Percentiles rank a stretch among this genome's conserved stretches.
phyloP scores from a whole-genome alignment of 441 rosid genomes.

The Pelargonium citronellum region DNA sequence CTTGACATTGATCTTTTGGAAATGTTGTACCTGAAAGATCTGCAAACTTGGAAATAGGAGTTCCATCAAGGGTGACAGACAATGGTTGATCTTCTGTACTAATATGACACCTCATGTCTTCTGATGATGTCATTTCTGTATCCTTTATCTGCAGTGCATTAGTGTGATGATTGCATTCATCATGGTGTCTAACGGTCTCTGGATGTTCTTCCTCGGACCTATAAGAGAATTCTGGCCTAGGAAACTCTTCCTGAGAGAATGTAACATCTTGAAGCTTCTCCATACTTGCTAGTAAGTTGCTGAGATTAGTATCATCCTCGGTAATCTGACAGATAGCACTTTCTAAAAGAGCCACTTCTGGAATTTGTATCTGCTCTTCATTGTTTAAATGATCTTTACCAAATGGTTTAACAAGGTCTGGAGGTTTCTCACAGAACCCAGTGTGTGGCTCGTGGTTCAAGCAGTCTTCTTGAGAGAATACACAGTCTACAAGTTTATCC shows the following conservation, averaged over 20 bases:
- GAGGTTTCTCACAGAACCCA: background rate
- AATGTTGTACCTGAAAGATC: conserved; percentile 38
- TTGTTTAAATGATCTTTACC: too few species aligned
- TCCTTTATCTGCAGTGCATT: conserved; percentile 20
- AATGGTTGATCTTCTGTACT: conserved; percentile 26
- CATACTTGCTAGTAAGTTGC: conserved; percentile 27
- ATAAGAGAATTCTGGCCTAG: conserved; percentile 17
- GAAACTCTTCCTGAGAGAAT: conserved; percentile 23
- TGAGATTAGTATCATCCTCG: conserved; percentile 21
- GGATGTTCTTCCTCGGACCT: conserved; percentile 19
- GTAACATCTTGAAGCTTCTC: conserved; percentile 40
- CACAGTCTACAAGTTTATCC: conserved; percentile 18
- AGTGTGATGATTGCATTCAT: conserved; percentile 24
- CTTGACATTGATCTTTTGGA: background rate
- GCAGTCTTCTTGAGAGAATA: conserved; percentile 2
- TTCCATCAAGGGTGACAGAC: conserved; percentile 32
- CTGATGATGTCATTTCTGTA: conserved; percentile 19
- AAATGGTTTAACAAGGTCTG: background rate
- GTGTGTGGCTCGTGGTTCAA: conserved; percentile 22
- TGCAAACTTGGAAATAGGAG: conserved; percentile 31
- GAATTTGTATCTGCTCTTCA: conserved; percentile 3
- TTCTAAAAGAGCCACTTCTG: conserved; percentile 21
- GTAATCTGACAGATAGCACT: conserved; percentile 21
- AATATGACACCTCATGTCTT: conserved; percentile 7
- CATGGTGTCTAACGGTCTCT: background rate